These are phyloP conservation scores for Fusarium kyushuense DNA, from an alignment of 2,329 filamentous ascomycete genomes.

Conservation along the genomic window DNA sequence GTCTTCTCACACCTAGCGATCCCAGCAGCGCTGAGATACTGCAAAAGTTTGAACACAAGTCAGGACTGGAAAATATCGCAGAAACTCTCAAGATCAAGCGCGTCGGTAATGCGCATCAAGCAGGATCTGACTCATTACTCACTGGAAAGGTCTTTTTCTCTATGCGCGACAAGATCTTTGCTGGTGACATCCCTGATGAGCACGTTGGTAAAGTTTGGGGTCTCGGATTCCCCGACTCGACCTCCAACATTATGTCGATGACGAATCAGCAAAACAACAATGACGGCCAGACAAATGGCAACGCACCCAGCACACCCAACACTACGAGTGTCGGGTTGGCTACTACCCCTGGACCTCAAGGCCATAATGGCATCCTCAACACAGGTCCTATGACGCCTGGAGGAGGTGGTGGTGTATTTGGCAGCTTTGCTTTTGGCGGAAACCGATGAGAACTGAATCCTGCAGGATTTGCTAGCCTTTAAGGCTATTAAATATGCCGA, in stretches of 20 bases:
- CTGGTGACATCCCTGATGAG: slow-evolving; percentile 81
- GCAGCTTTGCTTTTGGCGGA: slow-evolving; percentile 72
- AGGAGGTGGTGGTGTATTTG: slow-evolving; percentile 79
- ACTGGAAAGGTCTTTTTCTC: slow-evolving; percentile 97
- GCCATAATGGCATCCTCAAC: slow-evolving; percentile 64
- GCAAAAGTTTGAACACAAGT: slow-evolving; percentile 88
- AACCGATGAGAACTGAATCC: slow-evolving; percentile 49
- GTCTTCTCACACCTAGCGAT: slow-evolving; percentile 72
- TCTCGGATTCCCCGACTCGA: slow-evolving; percentile 77
- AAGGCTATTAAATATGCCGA: slow-evolving; percentile 25
- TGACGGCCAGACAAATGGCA: slow-evolving; percentile 54
- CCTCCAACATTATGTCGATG: slow-evolving; percentile 61
- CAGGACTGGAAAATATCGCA: slow-evolving; percentile 91
- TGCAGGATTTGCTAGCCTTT: neutral
- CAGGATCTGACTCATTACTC: slow-evolving; percentile 91
- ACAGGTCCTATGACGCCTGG: slow-evolving; percentile 84
- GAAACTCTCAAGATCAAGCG: slow-evolving; percentile 93
- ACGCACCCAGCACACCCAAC: slow-evolving; percentile 73
- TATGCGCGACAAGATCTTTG: slow-evolving; percentile 88
- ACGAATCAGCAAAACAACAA: slow-evolving; percentile 52
- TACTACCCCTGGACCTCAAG: slow-evolving; percentile 62
- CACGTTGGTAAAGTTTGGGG: slow-evolving; percentile 95
- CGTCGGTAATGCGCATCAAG: slow-evolving; percentile 88
- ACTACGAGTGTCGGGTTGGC: slow-evolving; percentile 68
- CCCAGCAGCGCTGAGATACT: slow-evolving; percentile 78